Conservation (phyloP, 75 land plant species). For the Pinus taeda region DNA sequence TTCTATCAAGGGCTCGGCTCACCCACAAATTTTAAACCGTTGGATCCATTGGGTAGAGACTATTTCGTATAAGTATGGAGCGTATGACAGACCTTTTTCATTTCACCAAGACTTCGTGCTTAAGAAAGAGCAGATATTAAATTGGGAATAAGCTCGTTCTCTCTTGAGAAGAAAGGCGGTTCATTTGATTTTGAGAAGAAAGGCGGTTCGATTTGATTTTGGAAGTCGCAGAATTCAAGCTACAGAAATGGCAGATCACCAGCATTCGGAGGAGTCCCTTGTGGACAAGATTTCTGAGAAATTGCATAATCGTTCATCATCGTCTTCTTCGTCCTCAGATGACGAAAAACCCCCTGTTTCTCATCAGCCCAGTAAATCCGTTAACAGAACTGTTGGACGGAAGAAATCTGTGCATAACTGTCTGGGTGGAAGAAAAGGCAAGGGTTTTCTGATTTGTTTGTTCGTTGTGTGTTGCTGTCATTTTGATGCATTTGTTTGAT, state of each 20-base stretch:
- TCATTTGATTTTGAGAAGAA: no score
- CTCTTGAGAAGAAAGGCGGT: no score
- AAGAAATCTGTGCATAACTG: conserved; percentile 58
- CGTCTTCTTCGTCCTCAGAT: conserved; percentile 14
- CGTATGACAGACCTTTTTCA: no score
- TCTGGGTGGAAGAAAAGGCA: conserved; percentile 71
- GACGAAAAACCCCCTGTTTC: conserved; percentile 9
- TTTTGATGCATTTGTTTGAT: not conserved
- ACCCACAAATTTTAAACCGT: no score
- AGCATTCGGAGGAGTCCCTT: not conserved
- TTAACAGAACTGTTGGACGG: conserved; percentile 45
- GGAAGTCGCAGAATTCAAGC: no score
- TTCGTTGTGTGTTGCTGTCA: not conserved
- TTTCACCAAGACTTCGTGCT: no score
- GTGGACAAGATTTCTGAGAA: conserved; percentile 8
- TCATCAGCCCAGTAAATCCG: not conserved
- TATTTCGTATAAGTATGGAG: no score
- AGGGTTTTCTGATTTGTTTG: not conserved
- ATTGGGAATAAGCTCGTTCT: no score
- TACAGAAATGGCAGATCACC: not conserved
- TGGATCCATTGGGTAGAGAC: no score
- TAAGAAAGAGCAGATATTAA: no score
- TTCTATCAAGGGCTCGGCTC: no score
- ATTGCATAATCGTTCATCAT: conserved; percentile 1
- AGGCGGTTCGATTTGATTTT: no score